Conservation (phyloP, 805 yeast species). For the Metschnikowia cerradonensis region DNA sequence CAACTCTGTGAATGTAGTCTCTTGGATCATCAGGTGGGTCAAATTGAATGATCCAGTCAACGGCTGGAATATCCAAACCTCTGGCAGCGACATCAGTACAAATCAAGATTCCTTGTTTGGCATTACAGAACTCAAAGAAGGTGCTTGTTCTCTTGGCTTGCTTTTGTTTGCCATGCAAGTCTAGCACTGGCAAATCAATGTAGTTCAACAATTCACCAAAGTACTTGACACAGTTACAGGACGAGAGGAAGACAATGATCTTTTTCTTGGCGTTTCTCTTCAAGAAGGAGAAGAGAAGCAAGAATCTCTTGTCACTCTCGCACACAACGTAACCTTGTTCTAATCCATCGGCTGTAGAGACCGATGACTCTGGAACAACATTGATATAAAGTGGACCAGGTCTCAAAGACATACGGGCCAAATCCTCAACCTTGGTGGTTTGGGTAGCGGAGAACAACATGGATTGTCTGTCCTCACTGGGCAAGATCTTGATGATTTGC, state of each 20-base stretch:
- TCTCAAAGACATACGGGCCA: constrained; percentile 92
- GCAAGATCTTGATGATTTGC: constrained; percentile 90
- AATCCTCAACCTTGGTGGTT: constrained; percentile 96
- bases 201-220: constrained; percentile 92
- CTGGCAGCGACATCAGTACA: constrained; percentile 99
- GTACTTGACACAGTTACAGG: constrained; percentile 96
- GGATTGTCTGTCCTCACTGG: constrained; percentile 88
- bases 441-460: constrained; percentile 99
- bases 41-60: constrained; percentile 98
- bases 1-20: constrained; percentile 97
- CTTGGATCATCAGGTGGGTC: constrained; percentile 99
- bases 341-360: constrained; percentile 91
- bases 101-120: constrained; percentile 85
- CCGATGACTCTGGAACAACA: constrained; percentile 78
- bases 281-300: constrained; percentile 85
- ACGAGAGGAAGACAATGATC: constrained; percentile 89
- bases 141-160: constrained; percentile 98
- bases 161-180: constrained; percentile 95
- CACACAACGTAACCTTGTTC: constrained; percentile 99
- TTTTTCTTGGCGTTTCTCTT: constrained; percentile 91
- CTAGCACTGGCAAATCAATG: constrained; percentile 94
- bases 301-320: constrained; percentile 90
- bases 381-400: constrained; percentile 92
- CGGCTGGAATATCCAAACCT: constrained; percentile 97
- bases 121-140: constrained; percentile 96